Percentiles rank a stretch among this genome's conserved stretches.
These are phyloP conservation scores for Leccinum disarticulatum DNA, from an alignment of 768 basidiomycete species.

Conservation along the genomic window DNA sequence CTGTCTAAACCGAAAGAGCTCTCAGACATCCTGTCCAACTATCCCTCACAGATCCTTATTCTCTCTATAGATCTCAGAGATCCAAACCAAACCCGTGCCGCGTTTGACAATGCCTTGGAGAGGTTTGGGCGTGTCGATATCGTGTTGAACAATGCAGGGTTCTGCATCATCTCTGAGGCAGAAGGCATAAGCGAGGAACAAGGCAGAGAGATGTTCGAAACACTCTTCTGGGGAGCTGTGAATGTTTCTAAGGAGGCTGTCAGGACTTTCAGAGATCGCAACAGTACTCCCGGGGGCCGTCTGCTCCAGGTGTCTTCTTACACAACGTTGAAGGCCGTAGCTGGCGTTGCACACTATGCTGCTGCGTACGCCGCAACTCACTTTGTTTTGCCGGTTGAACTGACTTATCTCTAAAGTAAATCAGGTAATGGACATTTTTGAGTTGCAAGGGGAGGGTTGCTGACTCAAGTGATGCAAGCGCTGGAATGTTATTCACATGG, in stretches of 20 bases:
- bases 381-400: not conserved
- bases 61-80: constrained; percentile 41
- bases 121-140: constrained; percentile 45
- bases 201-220: constrained; percentile 39
- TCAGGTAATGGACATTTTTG: constrained; percentile 18
- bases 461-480: constrained; percentile 25
- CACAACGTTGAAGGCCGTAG: constrained; percentile 21
- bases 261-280: constrained; percentile 38
- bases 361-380: constrained; percentile 25
- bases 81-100: constrained; percentile 31
- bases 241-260: constrained; percentile 35
- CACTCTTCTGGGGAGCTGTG: constrained; percentile 38
- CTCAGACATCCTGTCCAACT: constrained; percentile 27
- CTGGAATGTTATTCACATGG: constrained; percentile 41
- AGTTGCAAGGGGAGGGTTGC: not conserved
- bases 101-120: constrained; percentile 35
- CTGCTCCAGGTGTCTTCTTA: constrained; percentile 40
- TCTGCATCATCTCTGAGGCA: constrained; percentile 33
- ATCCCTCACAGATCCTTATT: constrained; percentile 36
- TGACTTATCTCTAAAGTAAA: constrained; percentile 19
- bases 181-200: constrained; percentile 37
- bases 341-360: constrained; percentile 19
- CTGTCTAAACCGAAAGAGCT: constrained; percentile 34
- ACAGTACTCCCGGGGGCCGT: constrained; percentile 39
- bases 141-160: constrained; percentile 46